phyloP scores from a whole-genome alignment of 352 stramenopile genomes.

The Globisporangium rhizosaccharum region DNA sequence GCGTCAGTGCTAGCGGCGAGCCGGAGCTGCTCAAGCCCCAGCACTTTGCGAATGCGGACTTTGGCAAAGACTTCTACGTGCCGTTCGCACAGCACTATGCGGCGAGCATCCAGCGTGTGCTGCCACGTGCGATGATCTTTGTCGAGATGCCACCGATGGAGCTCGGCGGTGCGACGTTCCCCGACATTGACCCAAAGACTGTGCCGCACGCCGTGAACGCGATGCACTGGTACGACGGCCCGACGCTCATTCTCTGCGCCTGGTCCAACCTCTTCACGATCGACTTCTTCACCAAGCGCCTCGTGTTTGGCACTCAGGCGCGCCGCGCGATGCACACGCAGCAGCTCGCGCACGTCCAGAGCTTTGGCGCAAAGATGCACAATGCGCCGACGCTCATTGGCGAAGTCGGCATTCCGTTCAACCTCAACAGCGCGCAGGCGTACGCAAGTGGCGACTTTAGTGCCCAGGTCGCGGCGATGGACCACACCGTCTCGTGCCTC shows the following conservation, averaged over 20 bases:
- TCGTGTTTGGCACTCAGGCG: constrained; percentile 50
- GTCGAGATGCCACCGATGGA: constrained; percentile 76
- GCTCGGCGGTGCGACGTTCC: constrained; percentile 59
- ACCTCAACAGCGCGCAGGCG: constrained; percentile 44
- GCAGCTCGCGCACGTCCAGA: constrained; percentile 55
- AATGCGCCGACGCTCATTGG: constrained; percentile 62
- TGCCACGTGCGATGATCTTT: constrained; percentile 70
- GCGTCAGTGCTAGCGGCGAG: constrained; percentile 31
- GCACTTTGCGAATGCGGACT: constrained; percentile 69
- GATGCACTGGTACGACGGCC: constrained; percentile 89
- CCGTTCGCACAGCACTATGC: constrained; percentile 67
- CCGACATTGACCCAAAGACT: constrained; percentile 41
- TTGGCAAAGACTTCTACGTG: constrained; percentile 75
- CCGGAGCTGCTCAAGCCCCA: constrained; percentile 49
- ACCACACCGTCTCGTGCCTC: constrained; percentile 70
- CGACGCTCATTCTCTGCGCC: constrained; percentile 79
- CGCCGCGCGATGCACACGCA: constrained; percentile 54
- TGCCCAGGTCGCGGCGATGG: constrained; percentile 43
- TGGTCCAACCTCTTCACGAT: constrained; percentile 74
- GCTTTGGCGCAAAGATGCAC: constrained; percentile 41
- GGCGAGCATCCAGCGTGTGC: constrained; percentile 45
- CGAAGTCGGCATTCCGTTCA: constrained; percentile 73
- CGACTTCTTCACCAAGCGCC: constrained; percentile 52
- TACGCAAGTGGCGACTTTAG: constrained; percentile 46
- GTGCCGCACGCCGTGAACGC: constrained; percentile 76